Evolutionary conservation across 129 eudicot genomes (phyloP).

Genomic region (Apium graveolens): DNA sequence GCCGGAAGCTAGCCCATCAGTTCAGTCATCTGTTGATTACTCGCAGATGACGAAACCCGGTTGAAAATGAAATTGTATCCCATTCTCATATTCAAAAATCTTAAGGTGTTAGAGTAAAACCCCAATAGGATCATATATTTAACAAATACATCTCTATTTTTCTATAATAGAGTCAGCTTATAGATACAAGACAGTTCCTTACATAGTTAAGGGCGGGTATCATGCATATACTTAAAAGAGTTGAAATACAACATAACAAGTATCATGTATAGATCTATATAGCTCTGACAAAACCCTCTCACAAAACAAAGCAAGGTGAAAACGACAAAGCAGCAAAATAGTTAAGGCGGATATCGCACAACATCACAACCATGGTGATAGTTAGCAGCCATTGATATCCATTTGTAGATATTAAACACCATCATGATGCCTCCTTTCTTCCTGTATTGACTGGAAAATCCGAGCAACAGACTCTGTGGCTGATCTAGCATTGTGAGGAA

Average conservation of each 20-base stretch:
- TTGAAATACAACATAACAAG: background rate
- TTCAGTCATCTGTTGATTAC: no score
- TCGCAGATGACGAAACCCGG: background rate
- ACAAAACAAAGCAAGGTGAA: background rate
- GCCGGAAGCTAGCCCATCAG: no score
- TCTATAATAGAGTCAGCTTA: background rate
- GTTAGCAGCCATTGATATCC: background rate
- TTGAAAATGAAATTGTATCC: no score
- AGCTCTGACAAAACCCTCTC: background rate
- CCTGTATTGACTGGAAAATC: constrained; percentile 78
- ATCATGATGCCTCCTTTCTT: constrained; percentile 66
- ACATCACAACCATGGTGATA: background rate
- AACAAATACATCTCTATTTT: no score
- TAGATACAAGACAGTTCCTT: background rate
- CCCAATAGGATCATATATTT: no score
- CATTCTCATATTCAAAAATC: background rate
- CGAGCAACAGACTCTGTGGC: constrained; percentile 80
- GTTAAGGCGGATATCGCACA: background rate
- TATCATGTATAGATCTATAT: background rate
- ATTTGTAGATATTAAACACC: background rate
- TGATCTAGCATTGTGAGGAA: constrained; percentile 70
- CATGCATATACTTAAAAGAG: background rate
- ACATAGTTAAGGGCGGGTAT: background rate
- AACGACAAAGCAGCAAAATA: background rate
- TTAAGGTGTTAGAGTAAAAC: no score